Percentiles rank a stretch among this genome's conserved stretches.
Conservation (phyloP, 23 red algal species). For the Rhodosorus marinus region DNA sequence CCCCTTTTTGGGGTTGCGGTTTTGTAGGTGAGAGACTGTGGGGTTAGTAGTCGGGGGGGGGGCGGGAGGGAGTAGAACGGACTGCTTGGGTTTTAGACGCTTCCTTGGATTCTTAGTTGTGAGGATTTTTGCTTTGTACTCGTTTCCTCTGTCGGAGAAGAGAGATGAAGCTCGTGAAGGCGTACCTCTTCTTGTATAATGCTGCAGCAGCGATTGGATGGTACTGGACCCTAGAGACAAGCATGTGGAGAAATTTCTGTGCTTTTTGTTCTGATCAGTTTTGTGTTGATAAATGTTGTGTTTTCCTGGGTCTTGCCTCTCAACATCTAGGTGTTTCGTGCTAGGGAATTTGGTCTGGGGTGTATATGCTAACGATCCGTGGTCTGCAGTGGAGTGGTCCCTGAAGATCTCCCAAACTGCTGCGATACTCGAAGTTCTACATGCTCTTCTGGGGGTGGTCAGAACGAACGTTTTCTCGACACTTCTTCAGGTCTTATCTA, state of each 20-base stretch:
- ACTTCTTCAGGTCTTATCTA: conserved; percentile 56
- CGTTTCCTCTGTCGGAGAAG: too few species aligned
- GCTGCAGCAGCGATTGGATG: conserved; percentile 26
- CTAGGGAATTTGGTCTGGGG: background rate
- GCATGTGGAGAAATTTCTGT: background rate
- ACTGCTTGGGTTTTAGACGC: too few species aligned
- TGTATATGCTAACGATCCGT: background rate
- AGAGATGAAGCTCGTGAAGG: conserved; percentile 6
- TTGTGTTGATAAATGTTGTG: background rate
- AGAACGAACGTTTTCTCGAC: conserved; percentile 48
- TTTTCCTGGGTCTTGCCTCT: background rate
- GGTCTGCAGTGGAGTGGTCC: conserved; percentile 9
- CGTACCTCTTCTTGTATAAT: conserved; percentile 64
- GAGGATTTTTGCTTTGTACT: too few species aligned
- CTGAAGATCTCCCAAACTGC: conserved; percentile 52
- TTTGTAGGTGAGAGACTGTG: too few species aligned
- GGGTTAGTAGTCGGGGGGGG: too few species aligned
- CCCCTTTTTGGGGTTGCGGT: too few species aligned
- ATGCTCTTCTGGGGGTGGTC: conserved; percentile 42
- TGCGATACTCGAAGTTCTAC: conserved; percentile 48
- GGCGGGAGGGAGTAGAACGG: too few species aligned
- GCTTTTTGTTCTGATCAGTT: background rate
- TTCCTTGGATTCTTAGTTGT: too few species aligned
- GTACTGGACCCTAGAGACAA: conserved; percentile 1
- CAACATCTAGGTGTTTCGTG: background rate